These are phyloP conservation scores for Rosa persica DNA, from an alignment of 306 rosid species.

Conservation along the genomic window DNA sequence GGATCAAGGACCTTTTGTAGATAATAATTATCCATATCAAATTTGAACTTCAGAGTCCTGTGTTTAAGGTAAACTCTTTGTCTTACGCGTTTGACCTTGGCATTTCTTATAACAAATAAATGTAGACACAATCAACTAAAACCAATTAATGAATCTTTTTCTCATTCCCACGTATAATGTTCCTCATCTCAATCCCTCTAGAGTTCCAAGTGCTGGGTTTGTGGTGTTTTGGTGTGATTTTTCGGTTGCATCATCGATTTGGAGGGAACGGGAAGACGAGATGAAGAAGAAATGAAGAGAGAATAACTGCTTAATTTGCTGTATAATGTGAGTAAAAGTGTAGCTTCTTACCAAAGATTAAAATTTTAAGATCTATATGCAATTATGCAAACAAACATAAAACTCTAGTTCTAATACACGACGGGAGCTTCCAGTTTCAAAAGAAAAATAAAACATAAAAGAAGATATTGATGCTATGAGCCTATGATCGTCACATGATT, in stretches of 20 bases:
- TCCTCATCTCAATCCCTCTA: too few relatives aligned
- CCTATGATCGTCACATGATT: conserved; percentile 4
- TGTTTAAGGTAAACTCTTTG: too few relatives aligned
- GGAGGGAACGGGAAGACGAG: background rate
- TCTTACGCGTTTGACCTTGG: too few relatives aligned
- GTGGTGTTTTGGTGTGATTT: background rate
- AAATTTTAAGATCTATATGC: background rate
- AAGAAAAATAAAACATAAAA: conserved; percentile 30
- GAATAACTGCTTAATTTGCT: background rate
- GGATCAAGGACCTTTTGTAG: too few relatives aligned
- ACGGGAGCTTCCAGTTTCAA: conserved; percentile 17
- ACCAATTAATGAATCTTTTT: too few relatives aligned
- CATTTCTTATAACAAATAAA: too few relatives aligned
- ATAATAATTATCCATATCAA: too few relatives aligned
- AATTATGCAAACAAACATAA: background rate
- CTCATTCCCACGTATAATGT: too few relatives aligned
- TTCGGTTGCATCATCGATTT: background rate
- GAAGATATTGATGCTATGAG: conserved; percentile 30
- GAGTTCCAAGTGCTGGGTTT: background rate
- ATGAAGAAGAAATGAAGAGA: background rate
- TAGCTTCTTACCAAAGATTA: background rate
- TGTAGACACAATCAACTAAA: too few relatives aligned
- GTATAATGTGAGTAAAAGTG: background rate
- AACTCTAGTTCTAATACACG: background rate
- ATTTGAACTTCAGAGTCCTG: too few relatives aligned